Conservation (phyloP, 176 grass and related monocot species). For the Areca catechu region DNA sequence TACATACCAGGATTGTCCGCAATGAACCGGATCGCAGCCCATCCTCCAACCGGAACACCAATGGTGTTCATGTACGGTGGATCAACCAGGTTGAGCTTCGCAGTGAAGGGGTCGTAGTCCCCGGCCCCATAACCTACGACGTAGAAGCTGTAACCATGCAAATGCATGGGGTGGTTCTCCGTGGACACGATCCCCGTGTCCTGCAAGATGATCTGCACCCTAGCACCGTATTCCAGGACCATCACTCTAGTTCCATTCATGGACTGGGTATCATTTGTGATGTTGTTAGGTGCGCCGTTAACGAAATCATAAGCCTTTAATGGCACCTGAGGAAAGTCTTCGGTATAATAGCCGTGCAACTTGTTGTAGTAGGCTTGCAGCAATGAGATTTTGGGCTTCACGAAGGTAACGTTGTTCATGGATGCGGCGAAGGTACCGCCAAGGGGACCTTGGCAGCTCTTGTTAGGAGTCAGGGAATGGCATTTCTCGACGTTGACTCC, state of each 20-base stretch:
- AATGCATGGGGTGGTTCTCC: constrained; percentile 11
- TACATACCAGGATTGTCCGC: constrained; percentile 9
- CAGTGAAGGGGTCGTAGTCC: constrained; percentile 1
- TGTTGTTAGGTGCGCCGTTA: too few relatives aligned
- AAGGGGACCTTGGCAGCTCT: constrained; percentile 1
- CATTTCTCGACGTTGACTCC: constrained; percentile 14
- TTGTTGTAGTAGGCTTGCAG: constrained; percentile 8
- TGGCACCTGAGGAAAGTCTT: constrained; percentile 2
- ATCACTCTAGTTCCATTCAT: constrained; percentile 8
- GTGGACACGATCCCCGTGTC: neutral
- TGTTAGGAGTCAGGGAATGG: constrained; percentile 16
- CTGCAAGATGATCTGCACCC: constrained; percentile 14
- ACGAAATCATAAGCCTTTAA: neutral
- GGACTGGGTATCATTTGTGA: neutral
- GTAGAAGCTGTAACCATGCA: constrained; percentile 19
- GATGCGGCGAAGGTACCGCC: neutral
- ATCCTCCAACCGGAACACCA: constrained; percentile 5
- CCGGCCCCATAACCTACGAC: constrained; percentile 8
- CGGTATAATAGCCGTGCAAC: neutral
- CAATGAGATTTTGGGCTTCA: neutral
- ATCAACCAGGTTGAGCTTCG: constrained; percentile 2
- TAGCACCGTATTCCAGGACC: constrained; percentile 5
- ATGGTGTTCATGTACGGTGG: constrained; percentile 16
- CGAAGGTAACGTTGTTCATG: constrained; percentile 12
- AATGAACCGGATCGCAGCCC: constrained; percentile 8